A percentile compares a stretch with the other conserved stretches of the same genome.
These are phyloP conservation scores for Suhomyces sp. DNA, from an alignment of 805 yeast species.

Conservation along the genomic window DNA sequence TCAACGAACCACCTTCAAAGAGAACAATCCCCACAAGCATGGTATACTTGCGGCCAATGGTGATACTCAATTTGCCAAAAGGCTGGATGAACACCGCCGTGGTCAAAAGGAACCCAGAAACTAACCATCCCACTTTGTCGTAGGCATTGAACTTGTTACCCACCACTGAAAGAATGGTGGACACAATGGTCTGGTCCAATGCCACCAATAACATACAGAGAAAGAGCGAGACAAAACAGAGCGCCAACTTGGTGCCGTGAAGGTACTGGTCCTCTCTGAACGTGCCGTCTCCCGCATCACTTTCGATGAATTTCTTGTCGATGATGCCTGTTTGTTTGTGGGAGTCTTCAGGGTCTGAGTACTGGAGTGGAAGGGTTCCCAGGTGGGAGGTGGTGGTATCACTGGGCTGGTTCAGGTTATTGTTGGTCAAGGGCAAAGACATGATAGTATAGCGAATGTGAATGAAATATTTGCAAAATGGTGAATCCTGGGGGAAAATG, in stretches of 20 bases:
- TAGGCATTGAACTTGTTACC: slow-evolving; percentile 37
- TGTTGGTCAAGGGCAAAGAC: too few relatives aligned
- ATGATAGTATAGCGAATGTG: too few relatives aligned
- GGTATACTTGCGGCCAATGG: slow-evolving; percentile 36
- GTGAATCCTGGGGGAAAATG: too few relatives aligned
- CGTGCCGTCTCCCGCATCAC: slow-evolving; percentile 46
- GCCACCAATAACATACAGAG: slow-evolving; percentile 35
- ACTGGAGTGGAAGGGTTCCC: too few relatives aligned
- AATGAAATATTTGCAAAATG: too few relatives aligned
- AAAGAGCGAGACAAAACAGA: slow-evolving; percentile 29
- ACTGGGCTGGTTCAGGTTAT: too few relatives aligned
- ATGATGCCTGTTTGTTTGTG: too few relatives aligned
- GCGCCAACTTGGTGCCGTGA: slow-evolving; percentile 23
- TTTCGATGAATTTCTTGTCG: too few relatives aligned
- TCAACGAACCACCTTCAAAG: slow-evolving; percentile 36
- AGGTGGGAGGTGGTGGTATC: too few relatives aligned
- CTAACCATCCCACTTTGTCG: slow-evolving; percentile 37
- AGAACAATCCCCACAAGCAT: slow-evolving; percentile 24
- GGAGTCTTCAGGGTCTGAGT: too few relatives aligned
- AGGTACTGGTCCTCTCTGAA: slow-evolving; percentile 38
- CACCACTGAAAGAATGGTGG: slow-evolving; percentile 33
- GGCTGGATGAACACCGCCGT: slow-evolving; percentile 34
- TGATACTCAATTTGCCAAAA: slow-evolving; percentile 38
- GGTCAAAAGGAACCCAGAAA: slow-evolving; percentile 37
- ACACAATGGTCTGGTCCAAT: slow-evolving; percentile 41